These are phyloP conservation scores for Peronospora destructor DNA, from an alignment of 352 stramenopile genomes.

Conservation along the genomic window DNA sequence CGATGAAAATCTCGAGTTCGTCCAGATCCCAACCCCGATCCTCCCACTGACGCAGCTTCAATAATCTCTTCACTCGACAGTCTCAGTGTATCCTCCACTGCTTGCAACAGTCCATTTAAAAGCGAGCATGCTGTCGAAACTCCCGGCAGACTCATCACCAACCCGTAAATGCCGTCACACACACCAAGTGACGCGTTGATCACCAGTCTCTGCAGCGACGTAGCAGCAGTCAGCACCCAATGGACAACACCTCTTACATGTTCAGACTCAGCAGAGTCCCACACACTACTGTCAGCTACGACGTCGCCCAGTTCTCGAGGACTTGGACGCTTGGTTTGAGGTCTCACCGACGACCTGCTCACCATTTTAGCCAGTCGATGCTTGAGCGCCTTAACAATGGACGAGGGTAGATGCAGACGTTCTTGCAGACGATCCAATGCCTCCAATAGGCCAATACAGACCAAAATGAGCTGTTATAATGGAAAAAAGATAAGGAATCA, in stretches of 20 bases:
- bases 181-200: slow-evolving; percentile 40
- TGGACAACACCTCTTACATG: slow-evolving; percentile 65
- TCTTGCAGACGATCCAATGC: slow-evolving; percentile 70
- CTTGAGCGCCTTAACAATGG: slow-evolving; percentile 72
- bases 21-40: slow-evolving; percentile 13
- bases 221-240: slow-evolving; percentile 50
- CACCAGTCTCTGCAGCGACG: slow-evolving; percentile 53
- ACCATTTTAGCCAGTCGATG: slow-evolving; percentile 60
- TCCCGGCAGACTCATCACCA: slow-evolving; percentile 69
- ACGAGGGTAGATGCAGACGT: slow-evolving; percentile 53
- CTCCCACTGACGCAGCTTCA: slow-evolving; percentile 24
- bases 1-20: slow-evolving; percentile 31
- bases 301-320: slow-evolving; percentile 30
- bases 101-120: slow-evolving; percentile 60
- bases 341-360: slow-evolving; percentile 37
- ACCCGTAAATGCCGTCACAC: slow-evolving; percentile 63
- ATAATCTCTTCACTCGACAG: slow-evolving; percentile 37
- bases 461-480: slow-evolving; percentile 51
- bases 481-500: slow-evolving; percentile 1
- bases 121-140: slow-evolving; percentile 62
- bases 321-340: slow-evolving; percentile 24
- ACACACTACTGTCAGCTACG: slow-evolving; percentile 54
- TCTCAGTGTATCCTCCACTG: slow-evolving; percentile 59
- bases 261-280: slow-evolving; percentile 45
- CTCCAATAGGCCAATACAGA: slow-evolving; percentile 71